Base-by-base conservation (phyloP, 2,329 filamentous ascomycete species). In the Pseudopithomyces chartarum region DNA sequence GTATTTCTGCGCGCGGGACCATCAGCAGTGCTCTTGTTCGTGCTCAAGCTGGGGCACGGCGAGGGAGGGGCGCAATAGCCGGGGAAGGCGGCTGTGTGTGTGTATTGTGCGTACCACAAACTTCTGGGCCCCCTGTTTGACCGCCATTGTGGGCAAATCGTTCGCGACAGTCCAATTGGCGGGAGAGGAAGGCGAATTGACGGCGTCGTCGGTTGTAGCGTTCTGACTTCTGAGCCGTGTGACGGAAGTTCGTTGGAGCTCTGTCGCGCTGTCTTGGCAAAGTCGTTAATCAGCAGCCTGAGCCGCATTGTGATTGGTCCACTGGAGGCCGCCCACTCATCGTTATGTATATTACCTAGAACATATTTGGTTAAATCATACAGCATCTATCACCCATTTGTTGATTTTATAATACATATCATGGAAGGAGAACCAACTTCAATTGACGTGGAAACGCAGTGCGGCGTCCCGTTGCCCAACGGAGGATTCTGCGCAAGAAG, bases 371-470 rank as follows among this genome's bases (percentile, higher is more conserved):
- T 7, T 7, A 33, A 7, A 33, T 13, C 13, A 7, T 13, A 33
- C 7, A 7, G 7, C 32, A 36, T 36, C 11, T 36, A 11, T 36
- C 11, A 36, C 34, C 15, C 13, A 19, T 20, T 10, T 33, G 7
- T 47, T 13, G n/a, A 32, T 29, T 43, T 7, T 22, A 17, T 26
- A 13, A 33, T 3, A 33, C 6, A 3, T 19, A 17, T 12, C 20
- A 48, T 48, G 45, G 32, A 48, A 26, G 32, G 32, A 3, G 11
- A 22, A 12, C 11, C 6, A 4, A 48, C 2, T 6, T 12, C 8
- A 0, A 92, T 97, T 40, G 93, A 97, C 76, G 93, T 97, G 19
- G 93, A 97, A 79, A 87, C 90, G 67, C 93, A 97, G 78, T 97
- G 93, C 69, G 93, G 93, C 82, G 93, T 97, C 36, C 83, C 89